Conservation (phyloP, 2,329 filamentous ascomycete species). For the Sporothrix humicola region DNA sequence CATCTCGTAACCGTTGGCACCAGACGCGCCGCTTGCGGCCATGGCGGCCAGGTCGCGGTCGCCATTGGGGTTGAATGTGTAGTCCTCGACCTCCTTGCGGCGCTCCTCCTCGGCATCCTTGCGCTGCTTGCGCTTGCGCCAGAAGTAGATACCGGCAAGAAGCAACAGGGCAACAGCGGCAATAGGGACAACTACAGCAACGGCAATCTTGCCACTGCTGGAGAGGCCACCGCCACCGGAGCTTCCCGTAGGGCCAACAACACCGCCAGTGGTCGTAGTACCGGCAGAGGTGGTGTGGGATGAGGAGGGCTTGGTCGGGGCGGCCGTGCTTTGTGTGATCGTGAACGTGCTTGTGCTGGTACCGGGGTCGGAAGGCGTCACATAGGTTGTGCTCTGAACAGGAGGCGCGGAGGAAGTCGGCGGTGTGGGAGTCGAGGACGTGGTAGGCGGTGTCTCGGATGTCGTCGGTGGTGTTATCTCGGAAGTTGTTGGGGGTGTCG, state of each 20-base stretch:
- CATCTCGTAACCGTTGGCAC: conserved; percentile 64
- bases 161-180: conserved; percentile 83
- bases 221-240: conserved; percentile 55
- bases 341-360: conserved; percentile 38
- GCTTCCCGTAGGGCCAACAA: conserved; percentile 42
- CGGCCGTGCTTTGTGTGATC: conserved; percentile 34
- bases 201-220: conserved; percentile 76
- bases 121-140: conserved; percentile 84
- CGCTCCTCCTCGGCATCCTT: conserved; percentile 86
- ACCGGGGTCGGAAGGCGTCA: conserved; percentile 31
- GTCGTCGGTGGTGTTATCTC: conserved; percentile 23
- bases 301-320: conserved; percentile 40
- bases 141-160: conserved; percentile 78
- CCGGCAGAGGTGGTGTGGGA: conserved; percentile 25
- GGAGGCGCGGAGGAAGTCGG: conserved; percentile 36
- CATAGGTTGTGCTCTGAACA: conserved; percentile 45
- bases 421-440: conserved; percentile 30
- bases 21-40: conserved; percentile 45
- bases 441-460: conserved; percentile 29
- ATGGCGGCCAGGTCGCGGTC: conserved; percentile 75
- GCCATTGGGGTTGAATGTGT: conserved; percentile 96
- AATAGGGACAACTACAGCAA: conserved; percentile 93
- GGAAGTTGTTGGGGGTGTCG: conserved; percentile 30
- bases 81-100: conserved; percentile 95
- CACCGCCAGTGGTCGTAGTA: conserved; percentile 40